These are phyloP conservation scores for Mangifera indica DNA, from an alignment of 345 rosid genomes.

Conservation along the genomic window DNA sequence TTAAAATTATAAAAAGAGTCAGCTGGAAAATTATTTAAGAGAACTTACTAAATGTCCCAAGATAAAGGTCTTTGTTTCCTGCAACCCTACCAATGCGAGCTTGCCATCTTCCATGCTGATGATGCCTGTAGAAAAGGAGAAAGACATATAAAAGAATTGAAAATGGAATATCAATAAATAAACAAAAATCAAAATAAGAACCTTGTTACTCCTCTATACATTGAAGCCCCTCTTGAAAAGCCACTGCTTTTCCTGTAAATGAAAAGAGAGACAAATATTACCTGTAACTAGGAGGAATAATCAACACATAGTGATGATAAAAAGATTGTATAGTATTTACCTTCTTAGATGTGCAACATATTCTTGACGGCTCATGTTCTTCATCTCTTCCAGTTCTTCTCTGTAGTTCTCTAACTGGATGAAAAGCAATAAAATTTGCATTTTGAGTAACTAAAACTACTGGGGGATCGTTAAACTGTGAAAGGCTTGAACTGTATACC, in stretches of 20 bases:
- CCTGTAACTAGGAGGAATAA: background rate
- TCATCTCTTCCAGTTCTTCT: constrained; percentile 65
- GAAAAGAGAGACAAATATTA: background rate
- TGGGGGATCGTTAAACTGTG: background rate
- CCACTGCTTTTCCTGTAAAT: constrained; percentile 76
- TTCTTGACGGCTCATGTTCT: constrained; percentile 79
- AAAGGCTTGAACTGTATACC: constrained; percentile 33
- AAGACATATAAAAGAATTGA: background rate
- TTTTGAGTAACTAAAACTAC: background rate
- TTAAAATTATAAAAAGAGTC: constrained; percentile 15
- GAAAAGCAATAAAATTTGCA: background rate
- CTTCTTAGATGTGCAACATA: constrained; percentile 77
- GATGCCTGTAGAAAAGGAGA: constrained; percentile 44
- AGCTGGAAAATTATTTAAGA: background rate
- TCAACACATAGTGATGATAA: too few species aligned
- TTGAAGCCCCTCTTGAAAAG: constrained; percentile 83
- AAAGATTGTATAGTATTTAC: constrained; percentile 21
- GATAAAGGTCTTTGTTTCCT: constrained; percentile 87
- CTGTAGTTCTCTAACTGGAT: constrained; percentile 62
- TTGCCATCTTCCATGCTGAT: constrained; percentile 92
- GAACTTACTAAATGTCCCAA: constrained; percentile 75
- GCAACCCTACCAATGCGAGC: constrained; percentile 86
- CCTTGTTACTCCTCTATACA: constrained; percentile 90
- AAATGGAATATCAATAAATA: background rate
- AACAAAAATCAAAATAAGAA: constrained; percentile 14